Base-by-base conservation (phyloP, 2,329 filamentous ascomycete genomes). In the Sphaerulina vaccinii region DNA sequence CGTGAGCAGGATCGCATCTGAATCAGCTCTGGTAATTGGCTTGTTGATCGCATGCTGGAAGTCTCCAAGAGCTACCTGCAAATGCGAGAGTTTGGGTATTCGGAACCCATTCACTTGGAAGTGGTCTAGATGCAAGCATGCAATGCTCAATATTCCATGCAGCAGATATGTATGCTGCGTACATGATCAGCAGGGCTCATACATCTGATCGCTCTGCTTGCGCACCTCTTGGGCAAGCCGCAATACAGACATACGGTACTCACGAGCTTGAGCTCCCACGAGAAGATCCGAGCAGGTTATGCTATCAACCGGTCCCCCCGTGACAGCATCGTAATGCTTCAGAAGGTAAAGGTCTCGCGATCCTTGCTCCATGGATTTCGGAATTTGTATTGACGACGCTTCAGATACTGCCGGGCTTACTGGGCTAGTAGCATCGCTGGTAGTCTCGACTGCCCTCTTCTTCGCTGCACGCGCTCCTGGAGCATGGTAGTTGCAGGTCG, bases 1-100 rank as follows among this genome's bases (percentile, higher is more conserved):
- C n/a, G n/a, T n/a, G n/a, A n/a, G n/a, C n/a, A 54, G 50, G 13
- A 54, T 32, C 2, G 52, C 40, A n/a, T 54, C 52, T 5, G 52
- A 38, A 37, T 50, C 47, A 27, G 41, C 32, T 18, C 27, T 39
- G 6, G 41, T 27, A 5, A 54, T 50, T 3, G 52, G 52, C 15
- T 42, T 43, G 18, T 38, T 40, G 33, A 54, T 54, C 2, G 52
- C 48, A 24, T 41, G 18, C 32, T 47, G 52, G n/a, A 54, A 54
- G 4, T 46, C 36, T 6, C 37, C 24, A 5, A 54, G 52, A n/a
- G 52, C 48, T 16, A 22, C 33, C 15, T 49, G 43, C 6, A 54
- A 33, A 38, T 48, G 52, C 37, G 39, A 43, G 15, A 54, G 52
- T n/a, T 54, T 54, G 27, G 41, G 24, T 10, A 35, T 41, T 22